phyloP scores from a whole-genome alignment of 306 rosid genomes.

The Lathyrus aphaca region DNA sequence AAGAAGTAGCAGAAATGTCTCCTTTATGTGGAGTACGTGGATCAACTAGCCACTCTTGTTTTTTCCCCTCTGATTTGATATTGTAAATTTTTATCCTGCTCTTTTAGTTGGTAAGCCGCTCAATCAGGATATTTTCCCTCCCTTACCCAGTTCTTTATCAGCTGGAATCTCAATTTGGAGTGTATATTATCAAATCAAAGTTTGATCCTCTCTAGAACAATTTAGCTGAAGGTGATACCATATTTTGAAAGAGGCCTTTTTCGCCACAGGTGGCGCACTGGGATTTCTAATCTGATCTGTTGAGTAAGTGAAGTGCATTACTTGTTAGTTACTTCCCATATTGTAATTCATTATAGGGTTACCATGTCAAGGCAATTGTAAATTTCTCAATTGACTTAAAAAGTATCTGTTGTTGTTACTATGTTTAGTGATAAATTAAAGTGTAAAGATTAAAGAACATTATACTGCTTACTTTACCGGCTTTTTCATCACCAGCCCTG shows the following conservation, averaged over 20 bases:
- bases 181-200: slow-evolving; percentile 25
- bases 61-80: slow-evolving; percentile 12
- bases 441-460: slow-evolving; percentile 1
- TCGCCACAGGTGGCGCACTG: slow-evolving; percentile 29
- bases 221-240: slow-evolving; percentile 30
- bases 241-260: slow-evolving; percentile 30
- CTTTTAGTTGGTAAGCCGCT: slow-evolving; percentile 1
- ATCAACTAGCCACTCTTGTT: slow-evolving; percentile 1
- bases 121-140: slow-evolving; percentile 10
- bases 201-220: slow-evolving; percentile 16
- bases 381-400: slow-evolving; percentile 28
- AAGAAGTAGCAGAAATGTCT: slow-evolving; percentile 7
- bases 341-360: slow-evolving; percentile 30
- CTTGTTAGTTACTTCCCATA: background rate
- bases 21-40: slow-evolving; percentile 19
- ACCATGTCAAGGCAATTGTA: slow-evolving; percentile 37
- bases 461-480: slow-evolving; percentile 20
- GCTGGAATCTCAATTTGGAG: slow-evolving; percentile 25
- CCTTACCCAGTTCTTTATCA: slow-evolving; percentile 10
- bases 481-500: slow-evolving; percentile 15
- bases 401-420: slow-evolving; percentile 19
- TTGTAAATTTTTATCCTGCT: slow-evolving; percentile 21
- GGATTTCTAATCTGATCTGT: slow-evolving; percentile 29
- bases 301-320: slow-evolving; percentile 15
- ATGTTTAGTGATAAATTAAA: slow-evolving; percentile 19